Conservation (phyloP, 768 basidiomycete species). For the Rhodotorula paludigena region DNA sequence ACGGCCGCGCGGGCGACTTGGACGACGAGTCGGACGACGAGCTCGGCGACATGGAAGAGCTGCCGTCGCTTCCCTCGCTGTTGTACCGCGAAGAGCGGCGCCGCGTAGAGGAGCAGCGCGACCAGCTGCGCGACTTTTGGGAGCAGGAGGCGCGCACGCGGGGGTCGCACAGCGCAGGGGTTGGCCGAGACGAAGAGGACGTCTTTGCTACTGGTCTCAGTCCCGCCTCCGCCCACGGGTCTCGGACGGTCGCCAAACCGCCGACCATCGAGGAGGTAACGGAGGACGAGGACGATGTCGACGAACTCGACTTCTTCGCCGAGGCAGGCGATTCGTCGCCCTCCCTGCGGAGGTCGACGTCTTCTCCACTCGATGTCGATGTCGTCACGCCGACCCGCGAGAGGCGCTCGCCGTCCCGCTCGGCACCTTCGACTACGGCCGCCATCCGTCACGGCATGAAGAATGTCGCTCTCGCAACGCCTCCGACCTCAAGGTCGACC, state of each 20-base stretch:
- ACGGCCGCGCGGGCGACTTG: too few relatives aligned
- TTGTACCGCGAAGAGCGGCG: conserved; percentile 18
- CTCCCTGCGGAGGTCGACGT: background rate
- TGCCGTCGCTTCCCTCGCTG: conserved; percentile 7
- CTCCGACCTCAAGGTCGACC: background rate
- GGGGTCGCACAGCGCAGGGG: too few relatives aligned
- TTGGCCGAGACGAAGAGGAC: too few relatives aligned
- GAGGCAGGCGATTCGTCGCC: background rate
- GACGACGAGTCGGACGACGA: conserved; percentile 19
- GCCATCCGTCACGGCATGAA: background rate
- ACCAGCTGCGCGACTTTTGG: conserved; percentile 11
- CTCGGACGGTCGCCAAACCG: too few relatives aligned
- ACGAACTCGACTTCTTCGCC: conserved; percentile 4
- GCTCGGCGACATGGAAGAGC: conserved; percentile 18
- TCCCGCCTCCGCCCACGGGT: too few relatives aligned
- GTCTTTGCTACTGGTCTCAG: too few relatives aligned
- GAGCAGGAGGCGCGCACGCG: conserved; percentile 4
- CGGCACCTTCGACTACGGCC: background rate
- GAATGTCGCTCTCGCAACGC: background rate
- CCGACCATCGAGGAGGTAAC: background rate
- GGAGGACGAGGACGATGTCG: background rate
- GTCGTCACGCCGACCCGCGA: background rate
- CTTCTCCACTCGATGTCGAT: background rate
- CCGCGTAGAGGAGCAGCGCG: background rate
- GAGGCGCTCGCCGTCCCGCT: background rate